phyloP scores from a whole-genome alignment of 2,329 filamentous ascomycete species.

The Echinosphaeria canescens region DNA sequence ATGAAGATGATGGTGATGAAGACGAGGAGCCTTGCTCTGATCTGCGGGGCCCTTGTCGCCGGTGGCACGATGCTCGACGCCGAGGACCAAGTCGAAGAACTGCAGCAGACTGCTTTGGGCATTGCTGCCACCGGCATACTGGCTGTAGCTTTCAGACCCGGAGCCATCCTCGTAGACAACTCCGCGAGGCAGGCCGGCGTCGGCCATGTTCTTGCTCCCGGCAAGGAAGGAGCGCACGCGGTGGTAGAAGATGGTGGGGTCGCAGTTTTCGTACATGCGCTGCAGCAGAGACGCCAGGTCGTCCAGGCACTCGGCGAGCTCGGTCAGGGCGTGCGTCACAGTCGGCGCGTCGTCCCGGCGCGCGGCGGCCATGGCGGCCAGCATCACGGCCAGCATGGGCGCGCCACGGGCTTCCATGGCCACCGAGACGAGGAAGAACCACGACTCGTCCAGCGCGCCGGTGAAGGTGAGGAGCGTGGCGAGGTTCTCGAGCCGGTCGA shows the following conservation, averaged over 20 bases:
- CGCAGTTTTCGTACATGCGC: constrained; percentile 89
- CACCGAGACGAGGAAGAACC: constrained; percentile 94
- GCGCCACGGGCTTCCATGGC: constrained; percentile 88
- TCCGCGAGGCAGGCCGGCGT: constrained; percentile 73
- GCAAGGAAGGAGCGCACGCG: constrained; percentile 91
- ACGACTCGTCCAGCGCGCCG: constrained; percentile 87
- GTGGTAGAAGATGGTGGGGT: constrained; percentile 87
- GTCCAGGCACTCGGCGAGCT: constrained; percentile 72
- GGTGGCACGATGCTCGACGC: constrained; percentile 77
- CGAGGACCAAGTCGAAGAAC: constrained; percentile 86
- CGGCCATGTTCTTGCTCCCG: constrained; percentile 93
- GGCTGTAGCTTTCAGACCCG: constrained; percentile 45
- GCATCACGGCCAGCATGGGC: constrained; percentile 72
- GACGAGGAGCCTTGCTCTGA: too few species aligned
- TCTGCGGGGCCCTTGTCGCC: constrained; percentile 41
- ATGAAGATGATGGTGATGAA: too few species aligned
- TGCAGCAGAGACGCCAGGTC: constrained; percentile 61
- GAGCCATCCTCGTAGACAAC: constrained; percentile 72
- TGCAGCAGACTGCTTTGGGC: constrained; percentile 94
- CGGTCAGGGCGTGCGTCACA: constrained; percentile 57
- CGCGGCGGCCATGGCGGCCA: constrained; percentile 66
- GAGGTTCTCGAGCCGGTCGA: constrained; percentile 73
- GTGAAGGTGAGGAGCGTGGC: constrained; percentile 81
- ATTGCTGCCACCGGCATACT: constrained; percentile 88
- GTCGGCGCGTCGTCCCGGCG: constrained; percentile 44